Percentiles rank a stretch among this genome's conserved stretches.
phyloP scores from a whole-genome alignment of 345 rosid genomes.

The Dimocarpus longan region DNA sequence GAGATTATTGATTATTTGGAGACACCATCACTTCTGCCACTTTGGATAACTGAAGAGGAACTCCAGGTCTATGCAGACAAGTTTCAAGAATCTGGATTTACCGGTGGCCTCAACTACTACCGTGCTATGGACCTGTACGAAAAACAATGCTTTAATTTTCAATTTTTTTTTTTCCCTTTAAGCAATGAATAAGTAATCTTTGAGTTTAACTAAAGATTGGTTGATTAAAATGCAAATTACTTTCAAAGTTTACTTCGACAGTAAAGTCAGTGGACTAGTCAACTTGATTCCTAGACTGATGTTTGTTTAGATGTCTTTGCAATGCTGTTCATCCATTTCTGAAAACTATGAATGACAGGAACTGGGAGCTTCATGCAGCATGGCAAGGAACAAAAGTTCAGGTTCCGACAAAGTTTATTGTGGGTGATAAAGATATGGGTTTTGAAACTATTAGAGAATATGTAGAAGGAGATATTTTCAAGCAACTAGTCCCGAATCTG shows the following conservation, averaged over 20 bases:
- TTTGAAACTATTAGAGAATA: conserved; percentile 39
- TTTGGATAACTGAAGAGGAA: conserved; percentile 72
- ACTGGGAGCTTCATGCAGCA: conserved; percentile 60
- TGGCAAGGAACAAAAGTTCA: conserved; percentile 60
- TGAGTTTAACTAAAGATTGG: too few relatives aligned
- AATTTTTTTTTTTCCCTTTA: too few relatives aligned
- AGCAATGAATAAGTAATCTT: too few relatives aligned
- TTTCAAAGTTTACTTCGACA: too few relatives aligned
- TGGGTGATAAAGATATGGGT: conserved; percentile 56
- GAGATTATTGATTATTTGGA: conserved; percentile 64
- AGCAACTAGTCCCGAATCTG: conserved; percentile 52
- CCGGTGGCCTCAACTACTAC: conserved; percentile 62
- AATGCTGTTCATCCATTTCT: not conserved
- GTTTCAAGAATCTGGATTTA: conserved; percentile 67
- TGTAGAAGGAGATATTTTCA: conserved; percentile 54
- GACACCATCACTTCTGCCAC: conserved; percentile 49
- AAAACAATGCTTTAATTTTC: not conserved
- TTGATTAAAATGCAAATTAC: not conserved
- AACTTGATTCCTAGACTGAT: too few relatives aligned
- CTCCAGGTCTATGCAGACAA: conserved; percentile 62
- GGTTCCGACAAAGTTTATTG: conserved; percentile 55
- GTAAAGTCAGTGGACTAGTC: too few relatives aligned
- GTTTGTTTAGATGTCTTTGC: too few relatives aligned
- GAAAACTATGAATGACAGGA: conserved; percentile 38
- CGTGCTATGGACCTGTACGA: conserved; percentile 64